Evolutionary conservation across 1,284 basidiomycete species (phyloP), one percentile per base, ranked within the genome.

Genomic region (Apiotrichum gamsii): DNA sequence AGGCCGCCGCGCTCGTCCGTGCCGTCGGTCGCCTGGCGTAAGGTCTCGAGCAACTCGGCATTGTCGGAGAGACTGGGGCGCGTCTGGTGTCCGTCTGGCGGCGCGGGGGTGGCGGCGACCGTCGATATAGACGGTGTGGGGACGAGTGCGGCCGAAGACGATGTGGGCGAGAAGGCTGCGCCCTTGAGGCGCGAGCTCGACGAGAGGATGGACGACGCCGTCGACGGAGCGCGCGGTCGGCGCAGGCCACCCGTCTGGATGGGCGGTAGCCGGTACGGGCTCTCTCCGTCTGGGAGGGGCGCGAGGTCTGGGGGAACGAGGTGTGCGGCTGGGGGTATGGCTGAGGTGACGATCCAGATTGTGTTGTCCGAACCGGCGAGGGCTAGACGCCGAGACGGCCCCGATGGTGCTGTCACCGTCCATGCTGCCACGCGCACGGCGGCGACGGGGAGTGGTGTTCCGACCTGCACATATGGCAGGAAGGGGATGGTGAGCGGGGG

Each of bases 361-460:
- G 59, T 61, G 43, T 68, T 68, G 49, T 67, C 61, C 4, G 46
- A 31, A 19, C 47, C 53, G 2, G 61, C 62, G 10, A 69, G 37
- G 8, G 67, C 69, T 29, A 59, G 52, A 13, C 59, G 52, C 19
- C 51, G 50, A 8, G 59, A 56, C 1, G 58, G 47, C 8, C 61
- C 57, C 15, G 57, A 38, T 4, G 57, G 31, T 2, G 59, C 47
- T 0, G 49, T 29, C 8, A 40, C 24, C 3, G 44, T 46, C 65
- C 69, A 71, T 25, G 60, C 50, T 8, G 59, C 63, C 21, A 69
- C 39, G 23, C 63, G 64, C 3, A 60, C 52, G 0, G 67, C 61
- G 4, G 36, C 24, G 5, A 56, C 38, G 0, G 65, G 64, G n/a
- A 71, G 43, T 3, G 45, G 8, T 3, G 45, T 40, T 9, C 44